Evolutionary conservation across 495 filamentous ascomycete species (phyloP).

Genomic region (Penicillium turbatum): DNA sequence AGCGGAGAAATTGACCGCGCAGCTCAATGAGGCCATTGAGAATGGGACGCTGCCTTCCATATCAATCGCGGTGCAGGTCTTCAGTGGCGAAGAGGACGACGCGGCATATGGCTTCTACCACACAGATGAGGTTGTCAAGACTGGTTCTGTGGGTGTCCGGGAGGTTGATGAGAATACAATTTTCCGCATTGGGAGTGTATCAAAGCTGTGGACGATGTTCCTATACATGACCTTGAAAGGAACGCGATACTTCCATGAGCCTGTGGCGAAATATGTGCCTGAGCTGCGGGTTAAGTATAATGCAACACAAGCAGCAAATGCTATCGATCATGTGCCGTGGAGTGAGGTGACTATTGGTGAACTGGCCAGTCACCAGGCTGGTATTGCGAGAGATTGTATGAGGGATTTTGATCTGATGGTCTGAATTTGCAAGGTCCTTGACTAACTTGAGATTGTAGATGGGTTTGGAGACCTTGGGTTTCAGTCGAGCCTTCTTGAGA

Average conservation of each 20-base stretch:
- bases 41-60: conserved; percentile 34
- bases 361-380: conserved; percentile 51
- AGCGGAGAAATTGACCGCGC: conserved; percentile 28
- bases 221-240: conserved; percentile 45
- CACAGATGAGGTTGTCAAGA: background rate
- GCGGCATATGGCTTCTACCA: conserved; percentile 6
- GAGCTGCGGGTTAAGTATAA: conserved; percentile 36
- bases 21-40: conserved; percentile 15
- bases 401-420: background rate
- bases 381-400: conserved; percentile 44
- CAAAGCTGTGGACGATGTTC: conserved; percentile 47
- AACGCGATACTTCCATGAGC: conserved; percentile 41
- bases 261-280: conserved; percentile 46
- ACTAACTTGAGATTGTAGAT: conserved; percentile 11
- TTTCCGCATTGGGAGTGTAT: conserved; percentile 48
- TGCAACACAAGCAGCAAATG: conserved; percentile 21
- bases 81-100: conserved; percentile 5
- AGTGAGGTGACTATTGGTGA: conserved; percentile 50
- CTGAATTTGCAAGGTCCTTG: background rate
- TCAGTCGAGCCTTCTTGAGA: conserved; percentile 10
- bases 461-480: conserved; percentile 18
- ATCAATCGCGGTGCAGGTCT: conserved; percentile 42
- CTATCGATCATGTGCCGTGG: conserved; percentile 44
- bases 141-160: conserved; percentile 31
- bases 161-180: conserved; percentile 43